Conservation (phyloP, 2,329 filamentous ascomycete species). For the Talaromyces funiculosus region DNA sequence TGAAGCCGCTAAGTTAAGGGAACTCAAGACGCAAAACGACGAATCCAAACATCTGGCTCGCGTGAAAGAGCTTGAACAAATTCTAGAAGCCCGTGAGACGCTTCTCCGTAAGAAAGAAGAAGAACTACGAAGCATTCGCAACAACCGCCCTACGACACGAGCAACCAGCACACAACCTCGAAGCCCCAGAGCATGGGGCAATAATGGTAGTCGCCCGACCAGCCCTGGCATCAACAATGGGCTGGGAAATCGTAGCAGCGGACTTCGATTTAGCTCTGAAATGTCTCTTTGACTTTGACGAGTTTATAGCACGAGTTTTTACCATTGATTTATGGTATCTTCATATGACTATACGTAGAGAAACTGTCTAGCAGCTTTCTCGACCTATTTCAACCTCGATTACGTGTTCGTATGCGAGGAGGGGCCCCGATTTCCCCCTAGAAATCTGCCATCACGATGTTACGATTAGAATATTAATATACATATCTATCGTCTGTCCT, state of each 20-base stretch:
- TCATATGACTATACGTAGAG: background rate
- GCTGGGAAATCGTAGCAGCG: conserved; percentile 30
- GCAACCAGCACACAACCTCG: conserved; percentile 40
- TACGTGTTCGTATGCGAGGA: background rate
- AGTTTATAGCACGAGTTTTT: background rate
- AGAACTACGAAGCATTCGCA: conserved; percentile 40
- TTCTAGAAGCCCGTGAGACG: conserved; percentile 32
- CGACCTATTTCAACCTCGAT: background rate
- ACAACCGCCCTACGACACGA: conserved; percentile 38
- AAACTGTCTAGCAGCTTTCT: background rate
- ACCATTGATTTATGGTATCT: background rate
- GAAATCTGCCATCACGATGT: background rate
- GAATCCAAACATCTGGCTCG: conserved; percentile 31
- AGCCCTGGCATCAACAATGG: conserved; percentile 34
- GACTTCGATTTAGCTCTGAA: conserved; percentile 35
- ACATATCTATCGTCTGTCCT: background rate
- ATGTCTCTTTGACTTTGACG: conserved; percentile 22
- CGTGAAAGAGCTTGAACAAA: conserved; percentile 35
- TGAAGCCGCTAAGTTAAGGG: conserved; percentile 33
- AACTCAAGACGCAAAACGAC: conserved; percentile 32
- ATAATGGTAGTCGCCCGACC: conserved; percentile 33
- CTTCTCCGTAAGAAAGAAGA: conserved; percentile 40
- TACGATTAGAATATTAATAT: background rate
- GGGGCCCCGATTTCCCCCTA: background rate
- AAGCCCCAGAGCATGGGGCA: conserved; percentile 33